Evolutionary conservation across 306 rosid genomes (phyloP).

Genomic region (Rubus idaeus): DNA sequence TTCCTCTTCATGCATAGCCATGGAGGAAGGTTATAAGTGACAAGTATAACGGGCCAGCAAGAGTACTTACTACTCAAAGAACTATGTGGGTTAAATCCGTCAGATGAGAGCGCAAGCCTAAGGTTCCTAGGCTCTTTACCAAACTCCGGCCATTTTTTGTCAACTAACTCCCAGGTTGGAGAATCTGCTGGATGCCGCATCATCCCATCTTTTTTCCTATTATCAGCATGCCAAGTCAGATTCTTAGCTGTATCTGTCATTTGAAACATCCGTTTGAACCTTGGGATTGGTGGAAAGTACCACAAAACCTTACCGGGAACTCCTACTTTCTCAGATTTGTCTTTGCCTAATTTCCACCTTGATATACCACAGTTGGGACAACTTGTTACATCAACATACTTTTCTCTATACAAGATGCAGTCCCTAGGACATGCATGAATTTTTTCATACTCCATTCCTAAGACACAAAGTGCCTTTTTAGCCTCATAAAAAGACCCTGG

Average conservation of each 20-base stretch:
- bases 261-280: background rate
- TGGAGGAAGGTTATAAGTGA: background rate
- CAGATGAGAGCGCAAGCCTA: background rate
- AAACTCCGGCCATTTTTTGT: background rate
- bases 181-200: background rate
- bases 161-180: background rate
- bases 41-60: background rate
- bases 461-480: background rate
- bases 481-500: background rate
- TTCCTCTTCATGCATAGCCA: background rate
- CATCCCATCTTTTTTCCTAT: background rate
- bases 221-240: background rate
- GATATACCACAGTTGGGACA: constrained; percentile 3
- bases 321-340: background rate
- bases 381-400: background rate
- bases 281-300: background rate
- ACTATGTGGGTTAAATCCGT: background rate
- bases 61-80: background rate
- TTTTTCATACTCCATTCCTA: background rate
- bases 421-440: background rate
- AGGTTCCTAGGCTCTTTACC: background rate
- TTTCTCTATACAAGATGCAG: background rate
- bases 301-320: background rate
- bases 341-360: background rate
- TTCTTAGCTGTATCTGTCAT: background rate